A percentile compares a stretch with the other conserved stretches of the same genome.
Conservation (phyloP, 495 filamentous ascomycete species). For the Patellaria atrata region DNA sequence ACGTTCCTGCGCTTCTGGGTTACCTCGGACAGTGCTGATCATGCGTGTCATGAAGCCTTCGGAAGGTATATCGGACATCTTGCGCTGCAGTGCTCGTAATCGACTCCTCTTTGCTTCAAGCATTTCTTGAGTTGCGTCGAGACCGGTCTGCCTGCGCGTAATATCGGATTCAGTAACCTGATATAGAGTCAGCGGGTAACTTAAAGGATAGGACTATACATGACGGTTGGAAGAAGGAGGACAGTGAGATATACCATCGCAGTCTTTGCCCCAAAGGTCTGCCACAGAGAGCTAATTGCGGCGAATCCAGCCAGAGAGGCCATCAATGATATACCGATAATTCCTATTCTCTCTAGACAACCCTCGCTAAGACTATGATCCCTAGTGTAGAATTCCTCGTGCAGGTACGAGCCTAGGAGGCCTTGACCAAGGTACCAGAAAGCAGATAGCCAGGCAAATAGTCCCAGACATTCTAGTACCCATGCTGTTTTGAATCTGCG, state of each 20-base stretch:
- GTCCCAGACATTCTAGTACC: conserved; percentile 41
- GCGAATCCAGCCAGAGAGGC: conserved; percentile 70
- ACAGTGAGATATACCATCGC: conserved; percentile 26
- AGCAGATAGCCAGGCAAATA: conserved; percentile 45
- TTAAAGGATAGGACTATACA: too few relatives aligned
- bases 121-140: conserved; percentile 64
- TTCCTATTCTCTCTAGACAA: conserved; percentile 61
- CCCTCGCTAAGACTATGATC: conserved; percentile 46
- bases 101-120: conserved; percentile 52
- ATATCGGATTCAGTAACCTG: conserved; percentile 53
- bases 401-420: conserved; percentile 39
- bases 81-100: conserved; percentile 49
- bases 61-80: conserved; percentile 36
- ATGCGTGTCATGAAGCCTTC: conserved; percentile 54
- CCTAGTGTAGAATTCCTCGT: conserved; percentile 19
- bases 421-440: conserved; percentile 65
- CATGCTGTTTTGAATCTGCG: conserved; percentile 38
- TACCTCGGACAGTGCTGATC: conserved; percentile 47
- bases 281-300: conserved; percentile 66
- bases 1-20: conserved; percentile 47
- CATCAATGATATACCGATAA: conserved; percentile 73
- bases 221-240: too few relatives aligned
- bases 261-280: conserved; percentile 51
- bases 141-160: conserved; percentile 53
- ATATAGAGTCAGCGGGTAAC: conserved; percentile 3